Percentiles rank a stretch among this genome's conserved stretches.
phyloP scores from a whole-genome alignment of 2,329 filamentous ascomycete genomes.

The Fusarium sp. region DNA sequence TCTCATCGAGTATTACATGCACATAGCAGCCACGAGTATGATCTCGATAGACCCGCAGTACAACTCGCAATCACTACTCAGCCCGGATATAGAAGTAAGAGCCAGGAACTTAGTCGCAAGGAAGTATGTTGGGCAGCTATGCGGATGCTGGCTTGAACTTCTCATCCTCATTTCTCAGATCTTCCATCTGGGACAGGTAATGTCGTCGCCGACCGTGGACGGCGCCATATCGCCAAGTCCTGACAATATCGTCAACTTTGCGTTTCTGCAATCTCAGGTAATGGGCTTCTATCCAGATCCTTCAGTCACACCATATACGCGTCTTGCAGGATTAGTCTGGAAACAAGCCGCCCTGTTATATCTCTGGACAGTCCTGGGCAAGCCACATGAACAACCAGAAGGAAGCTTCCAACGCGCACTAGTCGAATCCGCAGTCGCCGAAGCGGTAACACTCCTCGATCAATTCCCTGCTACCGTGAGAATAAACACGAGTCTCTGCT shows the following conservation, averaged over 20 bases:
- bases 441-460: constrained; percentile 48
- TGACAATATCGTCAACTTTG: constrained; percentile 59
- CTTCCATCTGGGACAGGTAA: constrained; percentile 57
- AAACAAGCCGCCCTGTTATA: constrained; percentile 60
- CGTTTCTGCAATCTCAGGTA: constrained; percentile 57
- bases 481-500: constrained; percentile 57
- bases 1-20: constrained; percentile 62
- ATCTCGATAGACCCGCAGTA: constrained; percentile 56
- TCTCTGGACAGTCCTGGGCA: constrained; percentile 53
- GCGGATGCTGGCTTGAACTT: constrained; percentile 56
- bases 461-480: constrained; percentile 50
- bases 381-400: constrained; percentile 40
- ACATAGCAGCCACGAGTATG: constrained; percentile 61
- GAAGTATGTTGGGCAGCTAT: constrained; percentile 53
- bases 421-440: constrained; percentile 47
- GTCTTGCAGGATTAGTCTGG: constrained; percentile 57
- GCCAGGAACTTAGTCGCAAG: constrained; percentile 47
- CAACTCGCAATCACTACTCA: constrained; percentile 48
- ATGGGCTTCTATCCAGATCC: constrained; percentile 54
- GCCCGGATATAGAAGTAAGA: constrained; percentile 47
- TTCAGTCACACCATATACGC: constrained; percentile 52
- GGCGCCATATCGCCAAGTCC: constrained; percentile 48
- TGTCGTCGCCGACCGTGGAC: constrained; percentile 51
- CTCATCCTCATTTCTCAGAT: constrained; percentile 54
- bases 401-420: constrained; percentile 42